phyloP scores from a whole-genome alignment of 1,139 yeast genomes.

The Saccharomyces hybrid region DNA sequence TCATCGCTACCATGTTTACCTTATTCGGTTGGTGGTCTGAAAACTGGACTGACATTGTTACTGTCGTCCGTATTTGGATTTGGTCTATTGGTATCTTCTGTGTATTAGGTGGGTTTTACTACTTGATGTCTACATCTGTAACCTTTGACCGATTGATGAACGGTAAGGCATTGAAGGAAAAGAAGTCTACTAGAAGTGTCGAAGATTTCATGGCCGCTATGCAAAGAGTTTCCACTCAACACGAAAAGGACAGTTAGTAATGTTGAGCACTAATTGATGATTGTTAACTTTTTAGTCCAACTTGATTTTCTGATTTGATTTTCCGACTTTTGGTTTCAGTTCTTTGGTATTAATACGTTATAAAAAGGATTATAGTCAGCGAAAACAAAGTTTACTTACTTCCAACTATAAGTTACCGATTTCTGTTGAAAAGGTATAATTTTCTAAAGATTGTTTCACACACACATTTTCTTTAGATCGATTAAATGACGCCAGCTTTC shows the following conservation, averaged over 20 bases:
- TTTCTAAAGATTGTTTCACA: no score
- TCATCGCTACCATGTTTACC: conserved; percentile 83
- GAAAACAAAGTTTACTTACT: no score
- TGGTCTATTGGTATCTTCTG: conserved; percentile 96
- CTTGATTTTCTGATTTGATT: no score
- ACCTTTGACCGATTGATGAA: conserved; percentile 89
- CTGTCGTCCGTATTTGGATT: conserved; percentile 88
- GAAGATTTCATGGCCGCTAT: conserved; percentile 95
- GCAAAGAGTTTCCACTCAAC: conserved; percentile 98
- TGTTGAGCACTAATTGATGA: neutral
- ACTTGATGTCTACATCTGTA: conserved; percentile 79
- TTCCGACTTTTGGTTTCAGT: no score
- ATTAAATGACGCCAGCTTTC: no score
- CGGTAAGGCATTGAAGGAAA: conserved; percentile 69
- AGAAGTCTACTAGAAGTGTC: conserved; percentile 65
- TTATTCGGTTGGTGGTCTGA: conserved; percentile 97
- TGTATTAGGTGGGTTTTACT: conserved; percentile 94
- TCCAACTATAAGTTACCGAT: no score
- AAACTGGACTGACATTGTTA: conserved; percentile 94
- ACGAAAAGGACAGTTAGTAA: conserved; percentile 48
- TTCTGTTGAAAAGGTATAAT: no score
- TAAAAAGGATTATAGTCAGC: no score
- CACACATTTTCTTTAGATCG: no score
- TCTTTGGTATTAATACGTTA: no score
- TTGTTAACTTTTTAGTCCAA: neutral